Evolutionary conservation across 306 rosid species (phyloP).

Genomic region (Sindora glabra): DNA sequence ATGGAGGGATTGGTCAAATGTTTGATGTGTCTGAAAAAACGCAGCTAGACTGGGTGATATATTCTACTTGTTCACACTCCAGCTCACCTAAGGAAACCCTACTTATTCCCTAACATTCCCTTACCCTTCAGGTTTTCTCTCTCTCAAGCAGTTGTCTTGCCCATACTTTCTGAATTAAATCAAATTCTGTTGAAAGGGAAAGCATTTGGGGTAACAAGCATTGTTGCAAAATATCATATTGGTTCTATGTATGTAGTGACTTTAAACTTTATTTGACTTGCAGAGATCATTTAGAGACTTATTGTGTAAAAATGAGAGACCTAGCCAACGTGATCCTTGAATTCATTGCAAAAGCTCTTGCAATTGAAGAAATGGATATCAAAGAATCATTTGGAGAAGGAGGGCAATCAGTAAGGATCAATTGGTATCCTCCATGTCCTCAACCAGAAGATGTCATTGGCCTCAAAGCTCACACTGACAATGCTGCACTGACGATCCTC

Average conservation of each 20-base stretch:
- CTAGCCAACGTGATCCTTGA: neutral
- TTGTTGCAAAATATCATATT: too few relatives aligned
- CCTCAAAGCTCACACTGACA: constrained; percentile 22
- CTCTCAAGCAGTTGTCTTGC: neutral
- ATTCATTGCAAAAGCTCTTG: neutral
- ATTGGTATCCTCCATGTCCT: constrained; percentile 39
- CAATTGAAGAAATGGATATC: neutral
- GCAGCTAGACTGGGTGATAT: constrained; percentile 18
- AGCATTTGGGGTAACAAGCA: neutral
- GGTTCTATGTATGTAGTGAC: neutral
- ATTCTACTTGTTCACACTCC: constrained; percentile 15
- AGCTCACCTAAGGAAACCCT: neutral
- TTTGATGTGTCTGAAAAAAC: constrained; percentile 5
- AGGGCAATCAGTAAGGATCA: constrained; percentile 20
- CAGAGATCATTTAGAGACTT: neutral
- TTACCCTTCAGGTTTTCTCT: neutral
- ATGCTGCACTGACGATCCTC: constrained; percentile 20
- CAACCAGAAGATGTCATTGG: constrained; percentile 29
- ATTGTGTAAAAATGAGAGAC: neutral
- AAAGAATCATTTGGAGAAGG: neutral
- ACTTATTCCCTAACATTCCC: constrained; percentile 1
- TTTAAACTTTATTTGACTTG: neutral
- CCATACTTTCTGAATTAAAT: neutral
- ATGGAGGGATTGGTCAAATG: constrained; percentile 31
- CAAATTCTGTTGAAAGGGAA: neutral